Evolutionary conservation across 108 stramenopile genomes (phyloP).

Genomic region (Skeletonema potamos): DNA sequence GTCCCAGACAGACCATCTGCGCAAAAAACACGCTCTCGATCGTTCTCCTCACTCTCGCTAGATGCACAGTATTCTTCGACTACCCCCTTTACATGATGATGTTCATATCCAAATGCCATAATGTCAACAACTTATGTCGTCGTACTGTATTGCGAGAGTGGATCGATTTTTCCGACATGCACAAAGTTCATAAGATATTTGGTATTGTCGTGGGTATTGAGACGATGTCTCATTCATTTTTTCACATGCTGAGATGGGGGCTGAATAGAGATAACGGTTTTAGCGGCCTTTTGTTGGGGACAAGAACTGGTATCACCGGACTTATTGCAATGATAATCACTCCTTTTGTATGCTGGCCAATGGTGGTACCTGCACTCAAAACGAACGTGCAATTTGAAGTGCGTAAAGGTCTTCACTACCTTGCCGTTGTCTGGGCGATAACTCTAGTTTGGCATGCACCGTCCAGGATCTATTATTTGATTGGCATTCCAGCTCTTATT

Average conservation of each 20-base stretch:
- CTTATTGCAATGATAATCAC: slow-evolving; percentile 11
- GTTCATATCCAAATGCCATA: slow-evolving; percentile 24
- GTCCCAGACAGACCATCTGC: slow-evolving; percentile 29
- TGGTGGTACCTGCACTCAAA: slow-evolving; percentile 20
- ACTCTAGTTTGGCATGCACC: slow-evolving; percentile 23
- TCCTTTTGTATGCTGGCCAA: slow-evolving; percentile 16
- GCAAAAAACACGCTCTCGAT: slow-evolving; percentile 9
- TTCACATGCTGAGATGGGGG: slow-evolving; percentile 19
- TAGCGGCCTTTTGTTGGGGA: slow-evolving; percentile 8
- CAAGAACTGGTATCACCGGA: slow-evolving; percentile 17
- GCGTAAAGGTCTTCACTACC: slow-evolving; percentile 26
- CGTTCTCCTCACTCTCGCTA: slow-evolving; percentile 10
- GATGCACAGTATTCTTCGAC: slow-evolving; percentile 28
- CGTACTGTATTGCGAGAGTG: slow-evolving; percentile 12
- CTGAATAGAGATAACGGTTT: slow-evolving; percentile 6
- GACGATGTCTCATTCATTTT: slow-evolving; percentile 13
- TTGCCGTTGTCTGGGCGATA: slow-evolving; percentile 17
- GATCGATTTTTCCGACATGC: slow-evolving; percentile 19
- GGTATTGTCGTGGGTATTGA: slow-evolving; percentile 23
- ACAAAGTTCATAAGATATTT: slow-evolving; percentile 26
- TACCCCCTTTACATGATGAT: slow-evolving; percentile 30
- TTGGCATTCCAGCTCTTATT: slow-evolving; percentile 18
- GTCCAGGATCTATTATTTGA: slow-evolving; percentile 8
- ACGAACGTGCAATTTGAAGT: slow-evolving; percentile 9
- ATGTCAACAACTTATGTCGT: slow-evolving; percentile 16